Evolutionary conservation across 208 protist species (phyloP), one percentile per base, ranked within the genome.

Genomic region (Vickermania spadyakhi): DNA sequence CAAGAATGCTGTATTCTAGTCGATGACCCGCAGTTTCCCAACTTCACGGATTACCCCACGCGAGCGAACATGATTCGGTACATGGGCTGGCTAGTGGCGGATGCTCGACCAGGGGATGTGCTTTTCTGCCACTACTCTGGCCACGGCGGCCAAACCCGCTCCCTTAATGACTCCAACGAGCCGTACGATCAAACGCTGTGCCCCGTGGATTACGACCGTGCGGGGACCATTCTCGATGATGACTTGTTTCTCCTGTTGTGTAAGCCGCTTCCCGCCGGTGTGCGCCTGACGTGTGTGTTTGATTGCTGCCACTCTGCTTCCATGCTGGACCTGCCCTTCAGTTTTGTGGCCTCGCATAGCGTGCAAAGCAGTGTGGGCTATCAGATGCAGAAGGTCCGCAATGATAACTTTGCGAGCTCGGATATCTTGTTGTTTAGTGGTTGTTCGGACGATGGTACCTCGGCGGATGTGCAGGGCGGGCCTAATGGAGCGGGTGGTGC

Each of bases 281-380:
- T 81, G 42, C 82, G 85, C 58, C 80, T 97, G 83, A 96, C 91
- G 13, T 81, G 78, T 28, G 79, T 97, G 45, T 97, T 97, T 65
- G 94, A 97, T 68, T 96, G 91, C 70, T 97, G 94, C 60, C 94
- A 97, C 72, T 93, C 84, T 1, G 91, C 87, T 36, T 85, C 85
- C 1, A 77, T 94, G 69, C 73, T 96, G 28, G 91, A 96, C 66
- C 77, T 96, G 28, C 90, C 90, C 11, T 96, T 86, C 70, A 79
- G 68, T 29, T 96, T 92, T 68, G 74, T 90, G 4, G 85, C 71
- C 3, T 59, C 52, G 5, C 51, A 53, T 1, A 67, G 64, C 29
- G 28, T 62, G n/a, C 18, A 56, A 31, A 13, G 57, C 50, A 13
- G 57, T 56, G 51, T 36, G 26, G 51, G 58, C 14, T 68, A 80